Conservation (phyloP, 2,329 filamentous ascomycete species). For the Onygenales sp. region DNA sequence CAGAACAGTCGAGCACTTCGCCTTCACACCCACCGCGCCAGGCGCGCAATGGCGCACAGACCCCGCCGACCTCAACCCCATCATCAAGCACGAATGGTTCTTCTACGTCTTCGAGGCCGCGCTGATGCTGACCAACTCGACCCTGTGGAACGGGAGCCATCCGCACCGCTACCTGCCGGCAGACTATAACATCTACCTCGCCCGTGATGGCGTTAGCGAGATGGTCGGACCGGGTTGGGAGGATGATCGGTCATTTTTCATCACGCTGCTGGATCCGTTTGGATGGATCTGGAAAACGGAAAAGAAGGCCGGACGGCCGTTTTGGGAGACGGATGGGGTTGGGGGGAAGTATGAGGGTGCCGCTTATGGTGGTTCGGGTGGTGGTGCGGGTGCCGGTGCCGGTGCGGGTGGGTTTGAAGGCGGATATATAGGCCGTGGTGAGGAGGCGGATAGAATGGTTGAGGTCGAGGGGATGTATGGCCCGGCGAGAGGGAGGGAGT, state of each 20-base stretch:
- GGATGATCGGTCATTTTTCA: conserved; percentile 1
- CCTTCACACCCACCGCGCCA: conserved; percentile 22
- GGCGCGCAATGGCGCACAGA: conserved; percentile 35
- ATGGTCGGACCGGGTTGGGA: conserved; percentile 3
- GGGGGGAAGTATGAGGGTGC: too few relatives aligned
- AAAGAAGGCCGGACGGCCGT: neutral
- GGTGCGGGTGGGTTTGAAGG: too few relatives aligned
- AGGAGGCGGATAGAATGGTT: too few relatives aligned
- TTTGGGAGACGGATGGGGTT: conserved; percentile 5
- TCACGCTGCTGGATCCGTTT: conserved; percentile 3
- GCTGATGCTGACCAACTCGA: conserved; percentile 12
- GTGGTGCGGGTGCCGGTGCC: too few relatives aligned
- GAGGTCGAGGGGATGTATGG: too few relatives aligned
- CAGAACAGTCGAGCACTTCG: conserved; percentile 28
- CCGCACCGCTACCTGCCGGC: conserved; percentile 37
- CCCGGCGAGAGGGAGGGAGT: too few relatives aligned
- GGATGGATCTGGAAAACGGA: neutral
- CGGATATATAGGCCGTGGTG: too few relatives aligned
- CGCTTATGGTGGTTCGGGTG: too few relatives aligned
- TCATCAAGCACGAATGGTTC: conserved; percentile 13
- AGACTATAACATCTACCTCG: conserved; percentile 42
- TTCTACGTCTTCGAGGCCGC: conserved; percentile 15
- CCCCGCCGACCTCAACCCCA: conserved; percentile 9
- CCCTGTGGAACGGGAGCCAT: conserved; percentile 5
- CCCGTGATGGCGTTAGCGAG: conserved; percentile 24